Conservation (phyloP, 495 filamentous ascomycete genomes). For the Friedmanniomyces endolithicus region DNA sequence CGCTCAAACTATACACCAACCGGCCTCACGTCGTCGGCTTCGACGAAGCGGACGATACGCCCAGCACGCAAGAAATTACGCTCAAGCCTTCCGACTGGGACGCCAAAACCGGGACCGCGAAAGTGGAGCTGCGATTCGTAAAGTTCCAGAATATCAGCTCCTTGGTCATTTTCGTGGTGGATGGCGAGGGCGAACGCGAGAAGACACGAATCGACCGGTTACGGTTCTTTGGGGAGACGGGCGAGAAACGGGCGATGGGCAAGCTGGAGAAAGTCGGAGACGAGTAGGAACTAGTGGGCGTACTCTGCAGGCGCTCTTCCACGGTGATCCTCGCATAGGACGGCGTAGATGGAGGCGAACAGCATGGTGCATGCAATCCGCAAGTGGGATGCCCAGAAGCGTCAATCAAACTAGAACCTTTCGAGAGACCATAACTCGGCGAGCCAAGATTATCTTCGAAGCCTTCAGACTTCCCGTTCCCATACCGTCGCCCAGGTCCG, state of each 20-base stretch:
- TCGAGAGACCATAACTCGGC: too few relatives aligned
- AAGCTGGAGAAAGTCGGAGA: conserved; percentile 94
- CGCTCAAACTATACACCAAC: conserved; percentile 73
- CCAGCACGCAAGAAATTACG: conserved; percentile 61
- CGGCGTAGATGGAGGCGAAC: too few relatives aligned
- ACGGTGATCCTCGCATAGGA: too few relatives aligned
- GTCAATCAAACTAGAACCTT: too few relatives aligned
- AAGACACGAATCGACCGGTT: conserved; percentile 79
- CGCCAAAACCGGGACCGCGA: conserved; percentile 66
- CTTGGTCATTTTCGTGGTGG: conserved; percentile 76
- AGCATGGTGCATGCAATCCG: too few relatives aligned
- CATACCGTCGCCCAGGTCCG: too few relatives aligned
- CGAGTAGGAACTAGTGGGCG: conserved; percentile 31
- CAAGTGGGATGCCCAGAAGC: too few relatives aligned
- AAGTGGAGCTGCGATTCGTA: conserved; percentile 74
- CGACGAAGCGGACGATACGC: conserved; percentile 82
- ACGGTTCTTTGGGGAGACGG: conserved; percentile 78
- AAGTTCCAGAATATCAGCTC: conserved; percentile 91
- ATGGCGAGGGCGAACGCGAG: conserved; percentile 75
- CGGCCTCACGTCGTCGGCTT: conserved; percentile 80
- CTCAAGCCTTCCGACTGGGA: conserved; percentile 76
- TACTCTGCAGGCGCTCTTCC: too few relatives aligned
- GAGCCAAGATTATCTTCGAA: too few relatives aligned
- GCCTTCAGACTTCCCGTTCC: too few relatives aligned
- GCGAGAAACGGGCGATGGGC: conserved; percentile 82